Evolutionary conservation across 768 basidiomycete genomes (phyloP), one percentile per base, ranked within the genome.

Genomic region (Harrya chromipes): DNA sequence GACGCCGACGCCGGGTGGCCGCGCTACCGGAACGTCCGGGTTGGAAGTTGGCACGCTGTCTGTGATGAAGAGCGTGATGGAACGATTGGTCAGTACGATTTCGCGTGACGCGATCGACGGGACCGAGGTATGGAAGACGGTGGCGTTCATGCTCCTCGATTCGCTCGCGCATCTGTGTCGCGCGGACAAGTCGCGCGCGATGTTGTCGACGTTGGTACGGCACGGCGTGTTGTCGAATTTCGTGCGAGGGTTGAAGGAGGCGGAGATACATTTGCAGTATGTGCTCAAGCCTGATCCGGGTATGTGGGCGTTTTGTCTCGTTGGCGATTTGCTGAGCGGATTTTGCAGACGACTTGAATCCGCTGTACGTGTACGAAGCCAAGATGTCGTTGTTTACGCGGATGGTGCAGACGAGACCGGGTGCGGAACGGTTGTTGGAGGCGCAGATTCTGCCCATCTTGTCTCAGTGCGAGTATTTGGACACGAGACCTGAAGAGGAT

Each of bases 81-180:
- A 95, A 46, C 77, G 86, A 6, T 69, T 97, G 17, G 75, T 93
- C 0, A 70, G 81, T 0, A 76, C 82, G 33, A 74, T 95, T 34
- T 82, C 90, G 19, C 78, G 91, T n/a, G 95, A 98, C 62, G 94
- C 93, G 1, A 88, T 91, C 46, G 94, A 97, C 55, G 94, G 94
- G 7, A 84, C 90, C 16, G 94, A 97, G 67, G 90, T 97, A 2
- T 98, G 95, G 95, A 91, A 91, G 70, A 94, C 94, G 3, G 83
- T 97, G 14, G 90, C 94, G 9, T 97, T 94, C 64, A 87, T 94
- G 75, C 74, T 93, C 3, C 74, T 97, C 37, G 91, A 94, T 58
- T 84, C 88, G 1, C 75, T 94, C 8, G 78, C 87, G 16, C 80
- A 87, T 38, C 71, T 94, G 0, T 88, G 83, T 34, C 79, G 79